Evolutionary conservation across 768 basidiomycete species (phyloP), one percentile per base, ranked within the genome.

Genomic region (Lactifluus volemus): DNA sequence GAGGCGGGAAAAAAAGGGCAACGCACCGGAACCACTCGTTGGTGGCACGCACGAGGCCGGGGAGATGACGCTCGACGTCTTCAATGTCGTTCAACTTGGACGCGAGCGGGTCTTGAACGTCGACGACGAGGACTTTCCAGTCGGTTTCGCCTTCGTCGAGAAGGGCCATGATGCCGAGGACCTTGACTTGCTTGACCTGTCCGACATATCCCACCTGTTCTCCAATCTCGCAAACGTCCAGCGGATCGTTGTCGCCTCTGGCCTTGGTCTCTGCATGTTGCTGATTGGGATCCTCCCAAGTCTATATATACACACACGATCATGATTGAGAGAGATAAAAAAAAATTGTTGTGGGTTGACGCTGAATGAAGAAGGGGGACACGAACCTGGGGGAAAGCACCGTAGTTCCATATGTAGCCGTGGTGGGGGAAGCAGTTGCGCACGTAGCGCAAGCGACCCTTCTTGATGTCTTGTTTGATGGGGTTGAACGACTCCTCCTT

Each of bases 341-440:
- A 25, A 56, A 32, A 30, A 30, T 25, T 25, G 25, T 25, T 25
- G 25, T 25, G 58, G 41, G 15, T 14, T 38, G 52, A 21, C 39
- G 34, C 32, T 17, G 42, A 14, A n/a, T 7, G 44, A 10, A 7
- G 30, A 9, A 36, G 15, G 29, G n/a, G 12, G 4, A 45, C 10
- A 70, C 84, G 51, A 58, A 88, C 93, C 84, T 96, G 93, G 63
- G 96, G 96, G 85, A 99, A 97, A 61, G 95, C 94, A 70, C 96
- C 96, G 71, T 99, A 99, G 82, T 99, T 99, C 97, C 97, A 99
- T 80, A 99, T 94, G 81, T 98, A 95, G 41, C 97, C 96, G 73
- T 98, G 95, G 80, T 99, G 97, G 68, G 97, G 97, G 89, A 99
- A 99, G 77, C 97, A 98, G 83, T 98, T 98, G 77, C 97, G 88